phyloP scores from a whole-genome alignment of 2,329 filamentous ascomycete species.

The Scedosporium dehoogii region DNA sequence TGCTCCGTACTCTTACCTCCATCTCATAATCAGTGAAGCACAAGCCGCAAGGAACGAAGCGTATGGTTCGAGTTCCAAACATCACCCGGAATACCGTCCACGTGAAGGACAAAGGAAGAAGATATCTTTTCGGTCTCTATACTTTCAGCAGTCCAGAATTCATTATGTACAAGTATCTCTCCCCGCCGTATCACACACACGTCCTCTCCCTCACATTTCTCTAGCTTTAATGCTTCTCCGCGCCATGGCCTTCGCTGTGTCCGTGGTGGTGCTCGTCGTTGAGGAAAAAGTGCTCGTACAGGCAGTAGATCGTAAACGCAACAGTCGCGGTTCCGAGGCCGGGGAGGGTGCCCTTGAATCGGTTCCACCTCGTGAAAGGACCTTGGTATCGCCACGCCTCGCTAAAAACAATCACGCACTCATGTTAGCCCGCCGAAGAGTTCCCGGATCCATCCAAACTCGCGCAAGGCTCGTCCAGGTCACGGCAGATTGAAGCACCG shows the following conservation, averaged over 20 bases:
- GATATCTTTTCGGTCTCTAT: conserved; percentile 3
- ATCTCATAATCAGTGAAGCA: too few species aligned
- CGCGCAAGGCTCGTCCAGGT: not conserved
- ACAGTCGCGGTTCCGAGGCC: conserved; percentile 88
- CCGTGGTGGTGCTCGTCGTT: conserved; percentile 55
- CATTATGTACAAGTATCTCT: not conserved
- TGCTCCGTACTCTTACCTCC: too few species aligned
- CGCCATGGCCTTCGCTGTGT: conserved; percentile 35
- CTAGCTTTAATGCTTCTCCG: conserved; percentile 43
- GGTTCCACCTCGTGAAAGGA: conserved; percentile 77
- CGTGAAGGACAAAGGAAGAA: not conserved
- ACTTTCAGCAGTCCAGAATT: not conserved
- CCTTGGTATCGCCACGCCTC: conserved; percentile 94
- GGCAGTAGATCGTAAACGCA: conserved; percentile 82
- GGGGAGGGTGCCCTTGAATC: conserved; percentile 78
- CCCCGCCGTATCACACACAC: not conserved
- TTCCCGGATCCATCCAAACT: not conserved
- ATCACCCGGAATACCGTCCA: too few species aligned
- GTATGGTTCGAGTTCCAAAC: too few species aligned
- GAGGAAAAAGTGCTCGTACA: conserved; percentile 81
- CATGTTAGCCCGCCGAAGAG: not conserved
- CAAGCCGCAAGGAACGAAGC: too few species aligned
- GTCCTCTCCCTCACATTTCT: not conserved
- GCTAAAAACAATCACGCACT: conserved; percentile 36
- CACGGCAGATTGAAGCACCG: too few species aligned